A percentile compares a stretch with the other conserved stretches of the same genome.
Evolutionary conservation across 805 yeast genomes (phyloP).

Genomic region (Zygoascus tannicola): DNA sequence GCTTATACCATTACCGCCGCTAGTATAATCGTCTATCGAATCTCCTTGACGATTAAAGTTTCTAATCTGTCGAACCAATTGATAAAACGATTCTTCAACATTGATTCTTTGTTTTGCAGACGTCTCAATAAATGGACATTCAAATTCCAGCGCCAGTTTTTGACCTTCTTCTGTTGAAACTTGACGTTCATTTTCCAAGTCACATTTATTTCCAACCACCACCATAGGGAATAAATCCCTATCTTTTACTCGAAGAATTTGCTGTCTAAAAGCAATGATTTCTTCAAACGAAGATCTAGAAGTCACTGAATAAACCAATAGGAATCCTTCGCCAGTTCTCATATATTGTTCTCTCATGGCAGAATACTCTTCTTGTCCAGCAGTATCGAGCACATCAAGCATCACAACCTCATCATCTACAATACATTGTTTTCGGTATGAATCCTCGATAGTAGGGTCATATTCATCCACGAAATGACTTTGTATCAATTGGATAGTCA

Average conservation of each 20-base stretch:
- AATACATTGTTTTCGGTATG: slow-evolving; percentile 68
- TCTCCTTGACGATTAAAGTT: slow-evolving; percentile 10
- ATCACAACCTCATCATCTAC: slow-evolving; percentile 72
- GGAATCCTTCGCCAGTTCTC: slow-evolving; percentile 92
- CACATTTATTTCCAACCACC: slow-evolving; percentile 83
- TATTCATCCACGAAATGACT: slow-evolving; percentile 94
- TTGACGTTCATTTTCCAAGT: slow-evolving; percentile 66
- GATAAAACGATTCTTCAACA: slow-evolving; percentile 77
- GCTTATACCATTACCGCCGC: neutral
- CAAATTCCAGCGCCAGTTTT: slow-evolving; percentile 55
- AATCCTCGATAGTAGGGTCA: slow-evolving; percentile 90
- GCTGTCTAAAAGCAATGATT: slow-evolving; percentile 67
- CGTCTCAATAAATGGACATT: slow-evolving; percentile 69
- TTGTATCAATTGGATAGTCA: slow-evolving; percentile 91
- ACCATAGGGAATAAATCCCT: slow-evolving; percentile 60
- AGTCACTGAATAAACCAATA: slow-evolving; percentile 78
- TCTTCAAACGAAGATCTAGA: slow-evolving; percentile 80
- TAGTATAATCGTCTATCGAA: neutral
- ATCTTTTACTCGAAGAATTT: slow-evolving; percentile 58
- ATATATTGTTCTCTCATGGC: slow-evolving; percentile 92
- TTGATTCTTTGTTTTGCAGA: slow-evolving; percentile 86
- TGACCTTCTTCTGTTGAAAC: slow-evolving; percentile 82
- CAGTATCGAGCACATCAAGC: slow-evolving; percentile 89
- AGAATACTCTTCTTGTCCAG: slow-evolving; percentile 95
- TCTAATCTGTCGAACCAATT: slow-evolving; percentile 28